These are phyloP conservation scores for Panellus pusillus DNA, from an alignment of 768 basidiomycete species.

Conservation along the genomic window DNA sequence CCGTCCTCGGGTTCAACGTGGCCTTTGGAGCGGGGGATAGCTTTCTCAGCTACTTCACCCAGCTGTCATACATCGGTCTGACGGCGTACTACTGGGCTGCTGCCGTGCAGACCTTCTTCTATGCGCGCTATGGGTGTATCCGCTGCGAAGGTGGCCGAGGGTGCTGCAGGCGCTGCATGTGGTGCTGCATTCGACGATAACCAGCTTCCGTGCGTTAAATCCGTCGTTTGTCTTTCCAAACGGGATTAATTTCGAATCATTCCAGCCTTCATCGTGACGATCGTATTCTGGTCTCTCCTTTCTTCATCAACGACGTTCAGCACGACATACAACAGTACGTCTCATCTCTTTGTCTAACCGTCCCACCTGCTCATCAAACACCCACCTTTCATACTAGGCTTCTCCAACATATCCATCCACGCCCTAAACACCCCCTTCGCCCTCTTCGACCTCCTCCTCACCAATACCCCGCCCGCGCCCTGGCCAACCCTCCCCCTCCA, in stretches of 20 bases:
- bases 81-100: constrained; percentile 64
- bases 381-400: constrained; percentile 38
- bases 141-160: constrained; percentile 60
- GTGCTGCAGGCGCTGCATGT: constrained; percentile 58
- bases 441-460: constrained; percentile 56
- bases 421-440: constrained; percentile 57
- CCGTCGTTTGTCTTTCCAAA: not conserved
- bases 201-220: constrained; percentile 54
- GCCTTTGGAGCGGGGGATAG: constrained; percentile 27
- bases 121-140: constrained; percentile 44
- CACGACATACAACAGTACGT: constrained; percentile 40
- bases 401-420: constrained; percentile 61
- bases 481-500: constrained; percentile 51
- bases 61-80: constrained; percentile 61
- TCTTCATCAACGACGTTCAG: constrained; percentile 41
- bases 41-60: constrained; percentile 58
- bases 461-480: constrained; percentile 50
- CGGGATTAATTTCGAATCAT: not conserved
- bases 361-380: too few relatives aligned
- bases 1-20: constrained; percentile 38
- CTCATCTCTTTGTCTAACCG: not conserved
- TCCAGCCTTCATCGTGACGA: constrained; percentile 62
- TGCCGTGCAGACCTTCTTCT: constrained; percentile 50
- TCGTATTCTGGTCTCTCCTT: constrained; percentile 63
- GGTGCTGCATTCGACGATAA: constrained; percentile 49